Evolutionary conservation across 371 early-diverging fungal species (phyloP), one percentile per base, ranked within the genome.

Genomic region (Batkoa obscura): DNA sequence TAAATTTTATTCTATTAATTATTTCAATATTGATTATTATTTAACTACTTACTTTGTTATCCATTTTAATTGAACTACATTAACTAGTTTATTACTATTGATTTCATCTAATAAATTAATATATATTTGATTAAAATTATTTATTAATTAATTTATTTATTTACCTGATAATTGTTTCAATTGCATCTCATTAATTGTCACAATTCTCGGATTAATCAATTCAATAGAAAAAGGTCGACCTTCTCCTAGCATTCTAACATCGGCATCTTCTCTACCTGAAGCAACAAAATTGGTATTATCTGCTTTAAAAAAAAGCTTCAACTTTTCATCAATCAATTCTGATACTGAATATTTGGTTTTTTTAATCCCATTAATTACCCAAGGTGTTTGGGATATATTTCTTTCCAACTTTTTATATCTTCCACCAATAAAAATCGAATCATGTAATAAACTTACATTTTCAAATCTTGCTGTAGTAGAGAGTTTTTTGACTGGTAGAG

Each of bases 201-300:
- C 60, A 30, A 55, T 64, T 8, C 75, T 68, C 9, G 98, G 95
- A 57, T 95, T 85, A 13, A 79, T 70, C 47, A 98, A 57, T 60
- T 92, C 90, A 17, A 89, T 61, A 58, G 90, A 86, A 67, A 95
- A 97, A 3, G 99, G 99, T 38, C 98, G 71, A 12, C 99, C 99
- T 35, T 69, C 69, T 35, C 92, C 94, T 32, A 96, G 67, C 93
- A 94, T 94, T 33, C 88, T 76, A 6, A 99, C 99, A 68, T 99
- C 94, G 12, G 86, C 84, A 70, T 99, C 99, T 64, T 99, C 99
- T 39, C 98, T 78, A 2, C 98, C 99, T 1, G 95, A 80, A 0
- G 86, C 76, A 2, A 81, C 76, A 66, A 99, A 88, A 55, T 86
- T 88, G 66, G 76, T 81, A 71, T 79, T 72, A 55, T 75, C 73